Base-by-base conservation (phyloP, 768 basidiomycete species). In the Chalciporus chontae region DNA sequence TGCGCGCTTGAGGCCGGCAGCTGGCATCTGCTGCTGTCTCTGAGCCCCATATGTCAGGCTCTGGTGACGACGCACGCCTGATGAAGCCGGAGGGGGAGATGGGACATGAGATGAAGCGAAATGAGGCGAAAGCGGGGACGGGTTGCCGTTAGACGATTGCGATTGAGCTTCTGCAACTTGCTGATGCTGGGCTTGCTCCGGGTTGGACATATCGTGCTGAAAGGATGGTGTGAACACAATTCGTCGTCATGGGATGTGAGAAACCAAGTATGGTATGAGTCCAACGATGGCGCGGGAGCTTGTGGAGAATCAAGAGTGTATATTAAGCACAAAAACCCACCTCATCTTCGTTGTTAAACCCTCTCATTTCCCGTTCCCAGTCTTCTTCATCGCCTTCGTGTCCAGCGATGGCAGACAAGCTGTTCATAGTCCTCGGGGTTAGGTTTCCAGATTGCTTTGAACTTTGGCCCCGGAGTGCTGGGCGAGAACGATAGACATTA, bases 371-470 rank as follows among this genome's bases (percentile, higher is more conserved):
- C 38, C 76, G 72, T 65, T 89, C 87, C 90, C 90, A 93, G 48
- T 89, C 86, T 55, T 91, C 90, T 64, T 93, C 90, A 52, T 90
- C 90, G 57, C 85, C 88, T 58, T 93, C 90, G 60, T 89, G 85
- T 37, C 88, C 89, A 45, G 87, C 83, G 68, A 93, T 92, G 47
- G 87, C 87, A 31, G 86, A 80, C 46, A 93, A 80, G 66, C 87
- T 91, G 61, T 90, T 91, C 68, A 91, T 73, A 19, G 80, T 79
- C 51, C 87, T 83, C 29, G 86, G 85, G 21, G 87, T 85, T 54
- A 77, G 63, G 58, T 72, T 84, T 23, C 85, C 85, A 10, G 80
- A 62, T 61, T 81, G 70, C 50, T 69, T 81, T 46, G 78, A 69
- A 8, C 71, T 68, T 51, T 77, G 72, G 23, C 68, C 75, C 55